Conservation (phyloP, 805 yeast species). For the Saturnispora silvae region DNA sequence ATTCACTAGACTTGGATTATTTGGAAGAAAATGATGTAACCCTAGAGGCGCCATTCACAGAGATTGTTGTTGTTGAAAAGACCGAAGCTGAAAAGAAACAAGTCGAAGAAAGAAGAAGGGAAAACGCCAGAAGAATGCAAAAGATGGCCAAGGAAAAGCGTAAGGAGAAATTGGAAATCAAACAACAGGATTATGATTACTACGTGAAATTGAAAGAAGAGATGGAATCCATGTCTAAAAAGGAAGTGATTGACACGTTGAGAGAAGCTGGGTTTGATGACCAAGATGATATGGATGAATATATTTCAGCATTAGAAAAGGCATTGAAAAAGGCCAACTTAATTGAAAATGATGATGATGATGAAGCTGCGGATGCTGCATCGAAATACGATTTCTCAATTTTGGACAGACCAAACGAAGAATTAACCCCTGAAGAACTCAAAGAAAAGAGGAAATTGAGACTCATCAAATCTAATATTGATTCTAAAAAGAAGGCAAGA, state of each 20-base stretch:
- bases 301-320: slow-evolving; percentile 52
- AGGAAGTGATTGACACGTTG: slow-evolving; percentile 43
- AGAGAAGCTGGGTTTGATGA: slow-evolving; percentile 72
- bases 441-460: slow-evolving; percentile 82
- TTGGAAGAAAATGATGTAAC: slow-evolving; percentile 65
- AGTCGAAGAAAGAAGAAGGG: slow-evolving; percentile 71
- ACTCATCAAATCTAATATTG: slow-evolving; percentile 74
- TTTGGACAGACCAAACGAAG: slow-evolving; percentile 75
- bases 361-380: slow-evolving; percentile 28
- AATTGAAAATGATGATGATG: slow-evolving; percentile 31
- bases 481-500: slow-evolving; percentile 75
- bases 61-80: slow-evolving; percentile 56
- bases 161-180: slow-evolving; percentile 66
- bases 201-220: slow-evolving; percentile 48
- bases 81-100: slow-evolving; percentile 70
- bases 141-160: slow-evolving; percentile 86
- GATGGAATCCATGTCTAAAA: slow-evolving; percentile 39
- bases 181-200: slow-evolving; percentile 71
- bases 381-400: slow-evolving; percentile 58
- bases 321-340: slow-evolving; percentile 54
- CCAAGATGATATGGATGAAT: slow-evolving; percentile 59
- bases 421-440: slow-evolving; percentile 66
- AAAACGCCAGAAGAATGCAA: slow-evolving; percentile 80
- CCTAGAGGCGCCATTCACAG: slow-evolving; percentile 72
- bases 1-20: slow-evolving; percentile 47